Percentiles rank a stretch among this genome's conserved stretches.
Conservation (phyloP, 176 grass and related monocot genomes). For the Pontederia crassipes region DNA sequence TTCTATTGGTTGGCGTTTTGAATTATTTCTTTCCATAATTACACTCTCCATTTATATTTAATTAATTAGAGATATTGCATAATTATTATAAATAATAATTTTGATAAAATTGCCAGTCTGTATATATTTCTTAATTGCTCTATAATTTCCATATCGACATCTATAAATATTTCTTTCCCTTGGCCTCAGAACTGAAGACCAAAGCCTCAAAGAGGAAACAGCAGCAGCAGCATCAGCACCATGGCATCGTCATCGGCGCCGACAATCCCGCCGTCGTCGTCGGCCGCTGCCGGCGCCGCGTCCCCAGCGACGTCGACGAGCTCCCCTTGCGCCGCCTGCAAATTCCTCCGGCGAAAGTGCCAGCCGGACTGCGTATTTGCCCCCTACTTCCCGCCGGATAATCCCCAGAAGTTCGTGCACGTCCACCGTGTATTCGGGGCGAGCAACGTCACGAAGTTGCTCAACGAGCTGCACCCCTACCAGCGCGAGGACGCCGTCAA, state of each 20-base stretch:
- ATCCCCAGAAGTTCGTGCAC: conserved; percentile 96
- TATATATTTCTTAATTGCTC: too few relatives aligned
- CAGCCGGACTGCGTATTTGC: conserved; percentile 98
- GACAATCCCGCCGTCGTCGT: conserved; percentile 19
- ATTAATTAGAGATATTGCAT: too few relatives aligned
- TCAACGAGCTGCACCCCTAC: conserved; percentile 92
- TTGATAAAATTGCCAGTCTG: too few relatives aligned
- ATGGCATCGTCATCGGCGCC: conserved; percentile 6
- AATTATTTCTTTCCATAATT: too few relatives aligned
- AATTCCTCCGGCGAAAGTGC: conserved; percentile 95
- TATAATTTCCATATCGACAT: neutral
- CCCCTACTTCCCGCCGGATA: conserved; percentile 96
- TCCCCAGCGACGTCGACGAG: conserved; percentile 42
- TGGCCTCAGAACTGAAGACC: neutral
- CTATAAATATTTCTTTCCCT: neutral
- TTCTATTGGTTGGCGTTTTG: too few relatives aligned
- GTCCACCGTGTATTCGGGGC: conserved; percentile 97
- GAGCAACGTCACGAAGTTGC: conserved; percentile 92
- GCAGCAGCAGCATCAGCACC: neutral
- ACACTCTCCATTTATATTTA: too few relatives aligned
- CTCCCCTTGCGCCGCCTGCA: conserved; percentile 93
- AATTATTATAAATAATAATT: too few relatives aligned
- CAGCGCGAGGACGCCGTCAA: conserved; percentile 96
- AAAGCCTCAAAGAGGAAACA: neutral
- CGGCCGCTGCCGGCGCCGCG: conserved; percentile 18